These are phyloP conservation scores for Aspergillus novoparasiticus DNA, from an alignment of 2,329 filamentous ascomycete species.

Conservation along the genomic window DNA sequence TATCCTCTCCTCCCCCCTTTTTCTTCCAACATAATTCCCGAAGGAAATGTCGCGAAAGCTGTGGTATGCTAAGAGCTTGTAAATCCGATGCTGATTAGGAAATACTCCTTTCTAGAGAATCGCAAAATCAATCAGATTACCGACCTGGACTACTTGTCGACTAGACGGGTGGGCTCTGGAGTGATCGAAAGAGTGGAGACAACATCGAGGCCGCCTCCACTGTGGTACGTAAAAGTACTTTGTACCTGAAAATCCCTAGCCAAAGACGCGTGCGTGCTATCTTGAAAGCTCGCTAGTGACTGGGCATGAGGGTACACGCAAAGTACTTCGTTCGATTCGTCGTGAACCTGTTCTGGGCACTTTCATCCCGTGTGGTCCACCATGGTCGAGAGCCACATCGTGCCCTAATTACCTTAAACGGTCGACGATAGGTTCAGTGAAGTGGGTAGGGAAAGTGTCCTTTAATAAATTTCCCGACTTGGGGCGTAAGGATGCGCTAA, in stretches of 20 bases:
- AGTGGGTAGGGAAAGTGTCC: not conserved
- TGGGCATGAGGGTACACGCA: not conserved
- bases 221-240: not conserved
- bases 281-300: not conserved
- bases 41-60: not conserved
- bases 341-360: not conserved
- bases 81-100: not conserved
- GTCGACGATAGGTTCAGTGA: not conserved
- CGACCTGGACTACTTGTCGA: not conserved
- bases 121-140: not conserved
- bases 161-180: not conserved
- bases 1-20: not conserved
- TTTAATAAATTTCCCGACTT: not conserved
- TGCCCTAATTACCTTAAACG: not conserved
- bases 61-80: not conserved
- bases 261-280: not conserved
- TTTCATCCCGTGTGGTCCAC: not conserved
- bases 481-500: not conserved
- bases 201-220: not conserved
- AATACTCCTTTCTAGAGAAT: not conserved
- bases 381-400: not conserved
- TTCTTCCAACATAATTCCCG: not conserved
- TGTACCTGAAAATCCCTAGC: not conserved
- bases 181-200: not conserved
- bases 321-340: too few relatives aligned